Conservation (phyloP, 805 yeast genomes). For the Saturnispora ahearnii region DNA sequence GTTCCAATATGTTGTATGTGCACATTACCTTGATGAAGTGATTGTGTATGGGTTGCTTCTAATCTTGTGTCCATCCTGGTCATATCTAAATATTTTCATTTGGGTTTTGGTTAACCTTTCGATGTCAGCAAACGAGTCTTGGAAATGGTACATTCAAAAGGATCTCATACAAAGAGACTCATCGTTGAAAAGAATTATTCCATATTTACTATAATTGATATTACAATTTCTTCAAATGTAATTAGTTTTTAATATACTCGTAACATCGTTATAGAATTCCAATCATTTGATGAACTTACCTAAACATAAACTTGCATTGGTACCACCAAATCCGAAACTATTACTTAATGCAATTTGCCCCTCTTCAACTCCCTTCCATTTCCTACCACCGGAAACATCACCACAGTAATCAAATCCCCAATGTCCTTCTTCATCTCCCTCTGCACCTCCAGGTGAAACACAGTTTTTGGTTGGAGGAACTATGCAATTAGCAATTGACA, state of each 20-base stretch:
- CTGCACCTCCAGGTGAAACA: constrained; percentile 39
- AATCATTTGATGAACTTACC: constrained; percentile 21
- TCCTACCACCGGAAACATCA: constrained; percentile 21
- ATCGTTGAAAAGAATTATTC: constrained; percentile 18
- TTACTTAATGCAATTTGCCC: constrained; percentile 65
- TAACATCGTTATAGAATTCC: background rate
- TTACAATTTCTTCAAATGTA: too few relatives aligned
- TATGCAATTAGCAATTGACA: constrained; percentile 46
- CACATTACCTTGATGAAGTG: constrained; percentile 66
- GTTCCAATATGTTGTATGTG: constrained; percentile 45
- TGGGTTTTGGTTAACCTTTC: constrained; percentile 43
- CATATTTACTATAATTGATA: constrained; percentile 17
- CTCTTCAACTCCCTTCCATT: constrained; percentile 26
- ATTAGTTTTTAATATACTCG: background rate
- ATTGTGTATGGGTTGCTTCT: constrained; percentile 35
- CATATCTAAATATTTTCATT: constrained; percentile 21
- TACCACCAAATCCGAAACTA: constrained; percentile 97
- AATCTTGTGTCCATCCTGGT: constrained; percentile 12
- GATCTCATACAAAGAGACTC: background rate
- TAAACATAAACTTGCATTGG: constrained; percentile 68
- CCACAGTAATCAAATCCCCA: constrained; percentile 53
- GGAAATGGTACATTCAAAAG: constrained; percentile 1
- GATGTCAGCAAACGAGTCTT: constrained; percentile 41
- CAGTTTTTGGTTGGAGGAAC: constrained; percentile 82
- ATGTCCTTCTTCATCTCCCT: constrained; percentile 32